These are phyloP conservation scores for Blastobotrys chiropterorum DNA, from an alignment of 805 yeast species.

Conservation along the genomic window DNA sequence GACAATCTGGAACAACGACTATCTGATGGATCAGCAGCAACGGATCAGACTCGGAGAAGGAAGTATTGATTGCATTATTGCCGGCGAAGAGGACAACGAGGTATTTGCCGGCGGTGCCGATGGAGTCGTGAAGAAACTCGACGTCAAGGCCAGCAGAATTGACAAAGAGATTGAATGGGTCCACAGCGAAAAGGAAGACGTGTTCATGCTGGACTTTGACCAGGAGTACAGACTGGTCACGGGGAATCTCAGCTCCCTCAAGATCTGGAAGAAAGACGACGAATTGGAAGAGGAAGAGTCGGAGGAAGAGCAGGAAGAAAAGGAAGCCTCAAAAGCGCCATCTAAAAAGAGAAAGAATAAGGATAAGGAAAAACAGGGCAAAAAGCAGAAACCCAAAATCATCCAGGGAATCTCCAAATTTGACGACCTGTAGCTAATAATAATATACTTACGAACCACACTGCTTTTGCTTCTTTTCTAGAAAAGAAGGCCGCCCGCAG, in stretches of 20 bases:
- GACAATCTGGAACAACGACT: constrained; percentile 76
- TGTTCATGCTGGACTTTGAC: constrained; percentile 70
- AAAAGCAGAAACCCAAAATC: constrained; percentile 7
- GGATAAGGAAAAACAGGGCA: constrained; percentile 11
- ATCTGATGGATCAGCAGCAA: constrained; percentile 61
- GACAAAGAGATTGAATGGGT: constrained; percentile 37
- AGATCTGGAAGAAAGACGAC: constrained; percentile 52
- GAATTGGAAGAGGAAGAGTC: constrained; percentile 17
- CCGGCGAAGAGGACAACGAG: constrained; percentile 19
- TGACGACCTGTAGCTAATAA: constrained; percentile 14
- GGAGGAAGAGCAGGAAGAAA: constrained; percentile 8
- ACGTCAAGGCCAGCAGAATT: constrained; percentile 55
- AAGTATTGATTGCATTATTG: constrained; percentile 21
- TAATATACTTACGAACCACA: too few species aligned
- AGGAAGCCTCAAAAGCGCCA: constrained; percentile 8
- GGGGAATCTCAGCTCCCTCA: constrained; percentile 77
- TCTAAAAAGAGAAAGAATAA: constrained; percentile 14
- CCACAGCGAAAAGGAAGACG: constrained; percentile 44
- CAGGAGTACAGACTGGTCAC: constrained; percentile 70
- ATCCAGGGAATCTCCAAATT: constrained; percentile 21
- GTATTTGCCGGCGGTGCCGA: constrained; percentile 24
- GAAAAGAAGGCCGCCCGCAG: too few species aligned
- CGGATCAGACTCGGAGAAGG: constrained; percentile 54
- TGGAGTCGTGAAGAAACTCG: constrained; percentile 55
- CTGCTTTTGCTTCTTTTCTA: too few species aligned